Evolutionary conservation across 1,139 yeast species (phyloP).

Genomic region (Taphrina communis): DNA sequence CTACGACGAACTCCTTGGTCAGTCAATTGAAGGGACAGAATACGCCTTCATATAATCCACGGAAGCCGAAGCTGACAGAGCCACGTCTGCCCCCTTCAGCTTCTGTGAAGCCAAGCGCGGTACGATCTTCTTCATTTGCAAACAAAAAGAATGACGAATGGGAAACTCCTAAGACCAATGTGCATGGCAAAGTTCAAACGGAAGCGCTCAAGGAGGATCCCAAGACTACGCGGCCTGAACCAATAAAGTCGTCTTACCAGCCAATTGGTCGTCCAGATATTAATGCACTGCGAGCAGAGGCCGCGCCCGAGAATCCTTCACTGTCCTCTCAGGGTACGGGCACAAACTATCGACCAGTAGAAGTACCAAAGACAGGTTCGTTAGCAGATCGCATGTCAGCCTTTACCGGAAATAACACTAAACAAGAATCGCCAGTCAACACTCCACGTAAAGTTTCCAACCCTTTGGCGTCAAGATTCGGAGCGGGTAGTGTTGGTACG

Average conservation of each 20-base stretch:
- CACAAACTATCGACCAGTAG: constrained; percentile 42
- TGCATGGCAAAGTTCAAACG: constrained; percentile 46
- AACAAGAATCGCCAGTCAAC: constrained; percentile 43
- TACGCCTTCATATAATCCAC: constrained; percentile 45
- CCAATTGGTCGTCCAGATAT: constrained; percentile 66
- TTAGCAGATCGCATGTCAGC: constrained; percentile 49
- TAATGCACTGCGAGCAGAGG: constrained; percentile 57
- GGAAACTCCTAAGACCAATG: constrained; percentile 33
- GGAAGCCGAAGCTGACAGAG: constrained; percentile 47
- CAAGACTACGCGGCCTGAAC: background rate
- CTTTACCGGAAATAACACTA: constrained; percentile 29
- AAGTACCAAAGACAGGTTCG: constrained; percentile 39
- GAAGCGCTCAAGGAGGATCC: background rate
- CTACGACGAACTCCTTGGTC: constrained; percentile 47
- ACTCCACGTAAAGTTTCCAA: constrained; percentile 30
- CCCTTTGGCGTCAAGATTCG: constrained; percentile 43
- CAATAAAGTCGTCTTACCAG: constrained; percentile 58
- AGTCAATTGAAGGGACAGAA: constrained; percentile 49
- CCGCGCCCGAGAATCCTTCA: constrained; percentile 48
- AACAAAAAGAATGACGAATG: constrained; percentile 23
- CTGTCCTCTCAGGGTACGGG: constrained; percentile 48
- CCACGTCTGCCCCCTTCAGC: constrained; percentile 45
- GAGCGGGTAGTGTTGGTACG: constrained; percentile 47
- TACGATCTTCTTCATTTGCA: constrained; percentile 5
- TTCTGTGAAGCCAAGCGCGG: constrained; percentile 48